phyloP scores from a whole-genome alignment of 495 filamentous ascomycete genomes.

The Schizothecium vesticola region DNA sequence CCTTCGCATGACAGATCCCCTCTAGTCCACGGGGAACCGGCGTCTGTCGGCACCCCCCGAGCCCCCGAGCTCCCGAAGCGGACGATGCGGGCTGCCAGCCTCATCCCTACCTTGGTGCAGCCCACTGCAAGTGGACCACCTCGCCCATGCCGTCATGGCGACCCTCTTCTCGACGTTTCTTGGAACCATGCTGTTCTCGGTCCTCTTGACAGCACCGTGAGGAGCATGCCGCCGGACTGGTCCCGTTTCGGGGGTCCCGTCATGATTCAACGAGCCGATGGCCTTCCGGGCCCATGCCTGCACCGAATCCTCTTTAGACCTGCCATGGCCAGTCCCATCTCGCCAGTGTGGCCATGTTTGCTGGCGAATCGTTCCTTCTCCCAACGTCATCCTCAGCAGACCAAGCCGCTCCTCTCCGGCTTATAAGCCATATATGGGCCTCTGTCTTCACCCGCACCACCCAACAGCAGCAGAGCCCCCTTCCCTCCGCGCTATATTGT shows the following conservation, averaged over 20 bases:
- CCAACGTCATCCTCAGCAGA: slow-evolving; percentile 36
- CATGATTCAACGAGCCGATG: slow-evolving; percentile 6
- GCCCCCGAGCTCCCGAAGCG: background rate
- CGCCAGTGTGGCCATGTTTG: background rate
- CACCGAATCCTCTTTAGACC: background rate
- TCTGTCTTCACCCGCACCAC: slow-evolving; percentile 14
- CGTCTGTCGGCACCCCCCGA: slow-evolving; percentile 1
- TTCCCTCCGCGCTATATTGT: slow-evolving; percentile 23
- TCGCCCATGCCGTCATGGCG: background rate
- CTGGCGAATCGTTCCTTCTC: background rate
- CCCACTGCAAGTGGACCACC: background rate
- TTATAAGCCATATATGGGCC: slow-evolving; percentile 20
- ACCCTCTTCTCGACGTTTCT: background rate
- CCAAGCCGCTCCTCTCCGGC: slow-evolving; percentile 11
- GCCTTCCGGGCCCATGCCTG: slow-evolving; percentile 4
- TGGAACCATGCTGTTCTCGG: background rate
- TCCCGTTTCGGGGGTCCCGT: background rate
- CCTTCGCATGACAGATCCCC: background rate
- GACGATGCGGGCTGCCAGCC: slow-evolving; percentile 2
- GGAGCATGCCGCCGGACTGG: background rate
- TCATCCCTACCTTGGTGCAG: slow-evolving; percentile 8
- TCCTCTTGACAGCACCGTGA: background rate
- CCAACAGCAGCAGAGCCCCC: slow-evolving; percentile 11
- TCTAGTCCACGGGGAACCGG: background rate
- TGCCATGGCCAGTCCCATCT: slow-evolving; percentile 15